A percentile compares a stretch with the other conserved stretches of the same genome.
These are phyloP conservation scores for Backusella tarrabulga DNA, from an alignment of 192 early-diverging fungal species.

Conservation along the genomic window DNA sequence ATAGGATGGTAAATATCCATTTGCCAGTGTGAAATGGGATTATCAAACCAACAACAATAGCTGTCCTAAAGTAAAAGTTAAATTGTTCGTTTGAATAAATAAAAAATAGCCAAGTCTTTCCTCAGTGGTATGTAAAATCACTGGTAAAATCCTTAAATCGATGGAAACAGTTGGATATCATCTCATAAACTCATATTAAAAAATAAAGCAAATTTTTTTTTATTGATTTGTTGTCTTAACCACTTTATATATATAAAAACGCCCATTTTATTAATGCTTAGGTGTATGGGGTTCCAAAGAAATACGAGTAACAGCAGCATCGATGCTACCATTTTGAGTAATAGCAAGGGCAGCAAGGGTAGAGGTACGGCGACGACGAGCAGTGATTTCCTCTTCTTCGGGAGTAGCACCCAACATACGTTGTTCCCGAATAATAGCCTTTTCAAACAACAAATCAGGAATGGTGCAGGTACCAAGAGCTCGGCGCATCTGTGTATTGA, in stretches of 20 bases:
- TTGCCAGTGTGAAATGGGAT: no score
- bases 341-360: constrained; percentile 17
- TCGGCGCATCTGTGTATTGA: constrained; percentile 69
- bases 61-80: no score
- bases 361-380: constrained; percentile 4
- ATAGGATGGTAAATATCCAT: no score
- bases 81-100: no score
- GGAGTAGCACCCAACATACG: constrained; percentile 10
- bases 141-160: no score
- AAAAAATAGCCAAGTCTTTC: no score
- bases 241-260: not conserved
- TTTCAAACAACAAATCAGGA: constrained; percentile 66
- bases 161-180: no score
- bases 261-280: not conserved
- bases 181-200: not conserved
- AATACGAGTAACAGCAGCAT: constrained; percentile 14
- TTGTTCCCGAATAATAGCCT: constrained; percentile 17
- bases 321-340: constrained; percentile 27
- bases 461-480: constrained; percentile 75
- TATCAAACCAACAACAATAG: not conserved
- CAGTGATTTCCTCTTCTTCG: constrained; percentile 2
- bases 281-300: not conserved
- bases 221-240: not conserved
- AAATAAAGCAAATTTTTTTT: not conserved
- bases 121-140: no score